Base-by-base conservation (phyloP, 768 basidiomycete species). In the Butyriboletus loyo region DNA sequence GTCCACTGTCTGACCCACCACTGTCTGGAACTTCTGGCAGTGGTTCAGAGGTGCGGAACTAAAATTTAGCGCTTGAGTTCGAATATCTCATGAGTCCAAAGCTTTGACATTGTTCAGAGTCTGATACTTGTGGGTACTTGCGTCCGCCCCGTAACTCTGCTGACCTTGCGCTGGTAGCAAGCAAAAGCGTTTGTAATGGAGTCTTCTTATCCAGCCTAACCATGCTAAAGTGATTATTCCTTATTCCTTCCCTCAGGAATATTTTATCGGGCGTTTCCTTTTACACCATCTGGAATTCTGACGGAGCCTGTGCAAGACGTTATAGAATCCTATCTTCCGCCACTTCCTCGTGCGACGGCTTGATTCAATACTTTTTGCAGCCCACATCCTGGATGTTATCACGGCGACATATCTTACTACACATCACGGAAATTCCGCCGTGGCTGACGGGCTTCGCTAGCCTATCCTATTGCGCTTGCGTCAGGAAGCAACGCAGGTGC, bases 311-410 rank as follows among this genome's bases (percentile, higher is more conserved):
- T 77, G 11, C 75, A 73, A 57, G 54, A 61, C 11, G 66, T 67
- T 59, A 79, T 81, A 50, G 75, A 78, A 61, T 65, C 70, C 1
- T 77, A 75, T 56, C 69, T 82, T 11, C 80, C 80, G 2, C 61
- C 76, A 3, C 55, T 75, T 7, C 67, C 74, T 42, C 72, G 73
- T 31, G 75, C 78, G 15, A 71, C 72, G 17, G 49, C 60, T 6
- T 62, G 81, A 31, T 78, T 75, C 57, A 74, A 80, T 37, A 76
- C 72, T 1, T 79, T 79, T 55, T 78, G 22, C 73, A 79, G 52
- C 74, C 78, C 52, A 64, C 77, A 32, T 75, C 78, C 15, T 80
- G 78, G 78, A 77, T 78, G 73, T 76, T 80, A 24, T 75, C 77
- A 43, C 75, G 77, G 10, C 72, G 73, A 41, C 70, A 76, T 41